A percentile compares a stretch with the other conserved stretches of the same genome.
phyloP scores from a whole-genome alignment of 1,139 yeast species.

The Protomyces lactucae-debilis region DNA sequence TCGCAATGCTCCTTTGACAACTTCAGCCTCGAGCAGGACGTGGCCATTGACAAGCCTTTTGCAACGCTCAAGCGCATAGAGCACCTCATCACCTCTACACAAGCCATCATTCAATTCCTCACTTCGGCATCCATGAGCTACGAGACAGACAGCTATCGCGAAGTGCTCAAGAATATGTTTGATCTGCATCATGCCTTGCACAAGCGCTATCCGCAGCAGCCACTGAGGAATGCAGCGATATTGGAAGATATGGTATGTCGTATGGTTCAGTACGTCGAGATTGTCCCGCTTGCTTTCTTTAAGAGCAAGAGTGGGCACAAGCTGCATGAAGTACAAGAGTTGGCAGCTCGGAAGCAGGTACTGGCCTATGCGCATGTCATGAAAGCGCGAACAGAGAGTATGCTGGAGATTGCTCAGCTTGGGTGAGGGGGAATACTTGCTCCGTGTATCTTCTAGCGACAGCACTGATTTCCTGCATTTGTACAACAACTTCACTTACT shows the following conservation, averaged over 20 bases:
- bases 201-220: background rate
- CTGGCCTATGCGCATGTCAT: conserved; percentile 19
- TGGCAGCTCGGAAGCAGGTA: conserved; percentile 14
- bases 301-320: conserved; percentile 10
- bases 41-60: conserved; percentile 1
- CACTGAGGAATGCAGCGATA: background rate
- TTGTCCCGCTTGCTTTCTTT: conserved; percentile 19
- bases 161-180: conserved; percentile 5
- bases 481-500: too few relatives aligned
- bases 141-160: conserved; percentile 16
- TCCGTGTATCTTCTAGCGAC: background rate
- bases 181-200: conserved; percentile 1
- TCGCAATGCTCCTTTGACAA: conserved; percentile 9
- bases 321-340: conserved; percentile 17
- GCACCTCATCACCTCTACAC: conserved; percentile 5
- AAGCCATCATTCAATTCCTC: conserved; percentile 20
- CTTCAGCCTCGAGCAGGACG: conserved; percentile 9
- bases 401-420: conserved; percentile 5
- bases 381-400: conserved; percentile 13
- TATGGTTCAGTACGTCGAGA: conserved; percentile 18
- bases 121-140: conserved; percentile 10
- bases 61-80: conserved; percentile 8
- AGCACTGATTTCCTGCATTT: background rate
- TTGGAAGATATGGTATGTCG: conserved; percentile 15
- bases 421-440: background rate